Evolutionary conservation across 805 yeast species (phyloP), one percentile per base, ranked within the genome.

Genomic region (Metschnikowia vanudenii): DNA sequence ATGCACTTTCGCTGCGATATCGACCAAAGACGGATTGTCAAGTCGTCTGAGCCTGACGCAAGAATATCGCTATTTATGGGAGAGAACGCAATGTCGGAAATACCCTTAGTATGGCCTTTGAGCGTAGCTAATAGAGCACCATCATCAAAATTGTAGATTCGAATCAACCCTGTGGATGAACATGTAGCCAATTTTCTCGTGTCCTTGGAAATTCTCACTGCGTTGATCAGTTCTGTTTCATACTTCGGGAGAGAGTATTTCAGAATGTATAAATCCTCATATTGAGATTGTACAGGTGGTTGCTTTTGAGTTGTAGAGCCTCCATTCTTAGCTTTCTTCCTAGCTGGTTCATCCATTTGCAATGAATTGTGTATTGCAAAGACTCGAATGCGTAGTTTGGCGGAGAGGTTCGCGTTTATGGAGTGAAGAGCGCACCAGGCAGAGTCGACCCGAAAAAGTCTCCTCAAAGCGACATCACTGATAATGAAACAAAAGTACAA

Each of bases 41-140:
- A 72, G 63, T 92, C 99, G 61, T 92, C 97, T 0, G 96, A 85
- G 1, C 85, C 94, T 0, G 96, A 80, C 1, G 96, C 97, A 6
- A 92, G 50, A 41, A 85, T 79, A 42, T 73, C 69, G 11, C 85
- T 76, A 61, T 86, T 84, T 34, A 69, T 61, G 2, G 92, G 91
- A 1, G 91, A 80, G 81, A 90, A 92, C 31, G 80, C 77, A 1
- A 94, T 56, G 50, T 84, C 90, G 12, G 91, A 84, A 2, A 92
- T 72, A 1, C 96, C 94, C 22, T 65, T 73, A 1, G 78, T 62
- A 60, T 92, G 96, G 1, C 90, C 91, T 9, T 50, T 47, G 33
- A 77, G 55, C 12, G 69, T 33, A 6, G 54, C 49, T 5, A 32
- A 13, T 4, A 32, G 43, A 2, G 37, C 14, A 11, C 54, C 78